These are phyloP conservation scores for Sporothrix humicola DNA, from an alignment of 2,329 filamentous ascomycete species.

Conservation along the genomic window DNA sequence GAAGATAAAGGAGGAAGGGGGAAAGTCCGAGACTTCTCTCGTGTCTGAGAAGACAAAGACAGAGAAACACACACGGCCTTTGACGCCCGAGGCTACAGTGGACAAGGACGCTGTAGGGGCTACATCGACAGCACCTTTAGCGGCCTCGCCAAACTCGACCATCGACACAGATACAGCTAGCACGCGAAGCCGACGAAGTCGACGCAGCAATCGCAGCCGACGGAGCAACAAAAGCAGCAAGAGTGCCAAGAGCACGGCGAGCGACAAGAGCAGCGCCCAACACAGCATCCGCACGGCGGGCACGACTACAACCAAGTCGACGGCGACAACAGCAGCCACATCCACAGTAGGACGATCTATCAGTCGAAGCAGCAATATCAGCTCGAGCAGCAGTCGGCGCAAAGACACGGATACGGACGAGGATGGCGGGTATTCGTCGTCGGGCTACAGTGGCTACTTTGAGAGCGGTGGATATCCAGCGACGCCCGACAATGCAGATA, in stretches of 20 bases:
- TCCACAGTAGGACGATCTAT: neutral
- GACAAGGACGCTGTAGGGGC: neutral
- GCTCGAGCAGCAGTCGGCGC: constrained; percentile 15
- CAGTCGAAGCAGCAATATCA: neutral
- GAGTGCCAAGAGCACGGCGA: constrained; percentile 6
- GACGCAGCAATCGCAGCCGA: constrained; percentile 24
- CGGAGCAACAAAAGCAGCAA: constrained; percentile 5
- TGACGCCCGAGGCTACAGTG: neutral
- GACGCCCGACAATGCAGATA: too few relatives aligned
- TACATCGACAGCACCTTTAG: neutral
- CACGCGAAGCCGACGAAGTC: constrained; percentile 11
- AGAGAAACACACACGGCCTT: neutral
- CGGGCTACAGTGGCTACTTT: constrained; percentile 28
- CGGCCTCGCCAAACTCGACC: neutral
- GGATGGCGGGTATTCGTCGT: constrained; percentile 31
- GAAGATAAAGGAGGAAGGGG: neutral
- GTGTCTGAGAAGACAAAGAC: neutral
- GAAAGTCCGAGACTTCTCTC: neutral
- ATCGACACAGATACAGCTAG: neutral
- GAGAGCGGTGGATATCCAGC: constrained; percentile 14
- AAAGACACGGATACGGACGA: constrained; percentile 25
- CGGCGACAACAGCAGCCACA: neutral
- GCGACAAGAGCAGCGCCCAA: constrained; percentile 4
- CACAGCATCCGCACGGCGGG: constrained; percentile 3
- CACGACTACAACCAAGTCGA: neutral